Conservation (phyloP, 805 yeast genomes). For the Spathaspora girioi region DNA sequence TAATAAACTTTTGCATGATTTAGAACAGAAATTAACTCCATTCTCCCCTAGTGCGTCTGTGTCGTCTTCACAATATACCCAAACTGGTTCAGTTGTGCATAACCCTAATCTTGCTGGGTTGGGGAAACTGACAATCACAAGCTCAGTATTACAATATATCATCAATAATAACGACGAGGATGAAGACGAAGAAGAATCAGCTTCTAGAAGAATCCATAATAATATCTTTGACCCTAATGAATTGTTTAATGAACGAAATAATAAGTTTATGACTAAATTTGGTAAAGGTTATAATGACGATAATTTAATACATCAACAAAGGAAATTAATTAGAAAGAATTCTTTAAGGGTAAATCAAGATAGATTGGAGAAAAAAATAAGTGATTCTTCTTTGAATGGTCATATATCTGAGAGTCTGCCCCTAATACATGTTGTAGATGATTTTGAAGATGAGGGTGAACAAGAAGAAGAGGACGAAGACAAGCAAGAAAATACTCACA, state of each 20-base stretch:
- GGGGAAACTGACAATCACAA: conserved; percentile 21
- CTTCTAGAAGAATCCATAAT: conserved; percentile 6
- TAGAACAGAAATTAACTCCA: conserved; percentile 34
- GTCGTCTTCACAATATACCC: conserved; percentile 9
- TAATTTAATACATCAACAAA: conserved; percentile 2
- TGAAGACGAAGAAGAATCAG: not conserved
- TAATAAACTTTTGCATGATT: conserved; percentile 24
- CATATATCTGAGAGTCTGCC: not conserved
- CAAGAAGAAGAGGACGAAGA: conserved; percentile 9
- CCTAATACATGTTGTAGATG: not conserved
- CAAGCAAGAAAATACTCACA: not conserved
- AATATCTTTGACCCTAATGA: conserved; percentile 30
- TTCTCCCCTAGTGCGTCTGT: conserved; percentile 24
- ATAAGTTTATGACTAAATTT: conserved; percentile 26
- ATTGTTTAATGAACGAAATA: conserved; percentile 34
- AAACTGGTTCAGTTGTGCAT: conserved; percentile 12
- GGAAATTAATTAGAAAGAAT: conserved; percentile 4
- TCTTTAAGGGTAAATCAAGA: conserved; percentile 5
- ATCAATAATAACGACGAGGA: conserved; percentile 8
- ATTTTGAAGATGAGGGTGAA: conserved; percentile 7
- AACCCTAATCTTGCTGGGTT: conserved; percentile 5
- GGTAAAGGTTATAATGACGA: conserved; percentile 22
- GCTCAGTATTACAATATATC: conserved; percentile 34
- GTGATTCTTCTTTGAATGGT: conserved; percentile 1
- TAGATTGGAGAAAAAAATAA: conserved; percentile 1